Base-by-base conservation (phyloP, 2,329 filamentous ascomycete species). In the Pseudogymnoascus sp. region DNA sequence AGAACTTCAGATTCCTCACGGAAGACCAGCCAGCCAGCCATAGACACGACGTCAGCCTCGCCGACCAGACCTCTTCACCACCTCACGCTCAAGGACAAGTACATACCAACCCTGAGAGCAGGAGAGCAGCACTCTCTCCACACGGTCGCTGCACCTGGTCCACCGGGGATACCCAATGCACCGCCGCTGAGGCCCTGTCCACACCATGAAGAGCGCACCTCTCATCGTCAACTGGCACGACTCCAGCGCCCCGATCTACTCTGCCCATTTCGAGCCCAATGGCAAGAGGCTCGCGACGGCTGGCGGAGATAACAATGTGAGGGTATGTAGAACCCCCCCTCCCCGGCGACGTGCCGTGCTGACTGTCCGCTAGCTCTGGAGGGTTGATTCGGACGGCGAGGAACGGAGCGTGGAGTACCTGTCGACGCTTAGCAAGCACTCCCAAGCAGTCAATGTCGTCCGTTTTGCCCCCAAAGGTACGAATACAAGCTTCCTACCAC, bases 161-260 rank as follows among this genome's bases (percentile, higher is more conserved):
- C 14, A 23, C 14, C 23, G 14, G 14, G 23, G 44, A 50, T 50
- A 50, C 44, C 44, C 23, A 50, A 50, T 50, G 44, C 44, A 50
- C 23, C 14, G 44, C 44, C 23, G 44, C 44, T 50, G 44, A 50
- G 44, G 44, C 44, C 44, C 14, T n/a, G 44, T 16, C 44, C 7
- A 28, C 44, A 81, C 76, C 75, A 99, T 99, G 95, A 97, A 96
- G 84, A 93, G 92, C 74, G 89, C 91, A 73, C 93, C 95, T 71
- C 84, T 99, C 70, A 93, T 97, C 74, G 93, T 99, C 79, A 91
- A 96, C 81, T 99, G 95, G 95, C 96, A 99, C 78, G 91, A 97
- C 77, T 91, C 96, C 74, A 96, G 96, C 78, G 87, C 91, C 71
- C 95, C 95, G 64, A 93, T 99, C 75, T 99, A 97, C 79, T 97